These are phyloP conservation scores for Beauveria brongniartii DNA, from an alignment of 2,329 filamentous ascomycete species.

Conservation along the genomic window DNA sequence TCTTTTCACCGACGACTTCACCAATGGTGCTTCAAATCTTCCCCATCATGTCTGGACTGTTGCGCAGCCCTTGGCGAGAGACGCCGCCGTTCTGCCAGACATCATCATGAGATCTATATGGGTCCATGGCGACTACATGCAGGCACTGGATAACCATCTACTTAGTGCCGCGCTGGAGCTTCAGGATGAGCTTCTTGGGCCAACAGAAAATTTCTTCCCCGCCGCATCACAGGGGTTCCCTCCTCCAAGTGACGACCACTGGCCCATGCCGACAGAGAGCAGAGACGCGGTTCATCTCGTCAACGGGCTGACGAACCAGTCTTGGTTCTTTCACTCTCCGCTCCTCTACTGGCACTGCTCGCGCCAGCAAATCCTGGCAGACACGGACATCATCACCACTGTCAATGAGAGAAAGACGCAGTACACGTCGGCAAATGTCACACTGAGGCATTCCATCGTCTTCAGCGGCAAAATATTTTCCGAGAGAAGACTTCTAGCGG, in stretches of 20 bases:
- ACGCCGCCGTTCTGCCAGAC: constrained; percentile 47
- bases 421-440: constrained; percentile 63
- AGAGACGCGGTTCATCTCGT: constrained; percentile 50
- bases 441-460: constrained; percentile 68
- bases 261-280: constrained; percentile 33
- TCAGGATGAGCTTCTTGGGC: constrained; percentile 60
- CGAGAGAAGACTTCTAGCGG: constrained; percentile 57
- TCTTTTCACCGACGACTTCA: constrained; percentile 64
- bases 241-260: constrained; percentile 20
- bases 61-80: constrained; percentile 53
- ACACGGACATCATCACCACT: constrained; percentile 57
- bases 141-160: constrained; percentile 58
- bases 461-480: constrained; percentile 75
- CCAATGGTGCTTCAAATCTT: constrained; percentile 61
- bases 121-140: constrained; percentile 76
- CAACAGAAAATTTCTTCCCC: constrained; percentile 48
- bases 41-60: constrained; percentile 78
- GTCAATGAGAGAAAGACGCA: constrained; percentile 58
- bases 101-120: constrained; percentile 77
- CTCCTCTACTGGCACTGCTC: constrained; percentile 73
- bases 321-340: constrained; percentile 77
- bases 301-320: constrained; percentile 52
- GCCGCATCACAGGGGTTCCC: constrained; percentile 25
- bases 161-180: constrained; percentile 59
- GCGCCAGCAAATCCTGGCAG: constrained; percentile 46